phyloP scores from a whole-genome alignment of 768 basidiomycete genomes.

The Paxillus ammoniavirescens region DNA sequence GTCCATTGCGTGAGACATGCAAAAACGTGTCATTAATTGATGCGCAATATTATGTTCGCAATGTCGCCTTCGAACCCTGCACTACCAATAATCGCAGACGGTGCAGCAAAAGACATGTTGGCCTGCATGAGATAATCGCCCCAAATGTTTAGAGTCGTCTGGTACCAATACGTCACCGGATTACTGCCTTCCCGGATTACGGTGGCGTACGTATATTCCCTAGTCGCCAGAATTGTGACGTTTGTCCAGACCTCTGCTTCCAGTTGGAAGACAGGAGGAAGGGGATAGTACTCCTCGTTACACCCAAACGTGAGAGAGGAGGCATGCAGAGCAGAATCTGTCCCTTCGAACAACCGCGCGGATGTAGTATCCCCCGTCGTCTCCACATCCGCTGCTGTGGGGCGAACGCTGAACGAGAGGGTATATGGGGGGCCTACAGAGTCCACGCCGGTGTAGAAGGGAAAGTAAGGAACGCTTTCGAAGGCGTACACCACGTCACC shows the following conservation, averaged over 20 bases:
- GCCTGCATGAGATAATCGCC: slow-evolving; percentile 36
- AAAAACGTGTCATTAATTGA: slow-evolving; percentile 10
- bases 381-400: slow-evolving; percentile 14
- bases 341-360: slow-evolving; percentile 34
- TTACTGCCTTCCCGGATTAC: slow-evolving; percentile 19
- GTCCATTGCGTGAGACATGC: neutral
- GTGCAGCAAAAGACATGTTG: slow-evolving; percentile 47
- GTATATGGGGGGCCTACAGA: slow-evolving; percentile 46
- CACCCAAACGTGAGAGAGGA: slow-evolving; percentile 40
- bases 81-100: slow-evolving; percentile 35
- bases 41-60: slow-evolving; percentile 27
- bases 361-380: slow-evolving; percentile 10
- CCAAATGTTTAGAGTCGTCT: slow-evolving; percentile 39
- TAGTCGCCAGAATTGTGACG: slow-evolving; percentile 38
- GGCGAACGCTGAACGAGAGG: slow-evolving; percentile 38
- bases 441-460: slow-evolving; percentile 29
- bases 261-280: slow-evolving; percentile 28
- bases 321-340: slow-evolving; percentile 35
- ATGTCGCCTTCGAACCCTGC: slow-evolving; percentile 35
- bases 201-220: slow-evolving; percentile 34
- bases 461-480: slow-evolving; percentile 14
- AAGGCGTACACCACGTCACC: slow-evolving; percentile 32
- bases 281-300: slow-evolving; percentile 36
- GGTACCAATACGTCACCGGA: slow-evolving; percentile 30
- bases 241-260: slow-evolving; percentile 29